These are phyloP conservation scores for Lactarius indigo DNA, from an alignment of 768 basidiomycete genomes.

Conservation along the genomic window DNA sequence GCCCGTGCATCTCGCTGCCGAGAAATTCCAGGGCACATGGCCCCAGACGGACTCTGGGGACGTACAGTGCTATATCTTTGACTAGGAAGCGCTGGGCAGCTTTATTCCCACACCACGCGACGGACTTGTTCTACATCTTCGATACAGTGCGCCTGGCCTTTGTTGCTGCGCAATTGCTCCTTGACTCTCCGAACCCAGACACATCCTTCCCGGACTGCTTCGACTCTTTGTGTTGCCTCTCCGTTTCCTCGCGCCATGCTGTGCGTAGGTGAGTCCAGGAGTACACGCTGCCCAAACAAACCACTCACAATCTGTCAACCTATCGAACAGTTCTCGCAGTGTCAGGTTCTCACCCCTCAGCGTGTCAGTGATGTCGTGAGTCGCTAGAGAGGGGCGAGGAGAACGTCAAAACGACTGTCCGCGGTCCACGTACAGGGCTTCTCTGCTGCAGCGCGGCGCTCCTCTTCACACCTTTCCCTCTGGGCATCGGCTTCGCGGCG, in stretches of 20 bases:
- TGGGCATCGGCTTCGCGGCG: conserved; percentile 55
- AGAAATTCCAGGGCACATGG: too few species aligned
- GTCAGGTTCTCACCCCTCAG: conserved; percentile 57
- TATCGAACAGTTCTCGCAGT: conserved; percentile 51
- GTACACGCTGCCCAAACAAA: not conserved
- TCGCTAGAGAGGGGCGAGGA: conserved; percentile 37
- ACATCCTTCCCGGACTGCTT: too few species aligned
- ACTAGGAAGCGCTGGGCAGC: too few species aligned
- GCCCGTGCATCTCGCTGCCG: too few species aligned
- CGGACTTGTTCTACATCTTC: too few species aligned
- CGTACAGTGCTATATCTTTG: too few species aligned
- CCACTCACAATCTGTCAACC: conserved; percentile 55
- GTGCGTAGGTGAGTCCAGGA: conserved; percentile 8
- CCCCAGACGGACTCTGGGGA: too few species aligned
- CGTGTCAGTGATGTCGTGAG: conserved; percentile 59
- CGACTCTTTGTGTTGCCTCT: conserved; percentile 61
- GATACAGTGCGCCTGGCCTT: too few species aligned
- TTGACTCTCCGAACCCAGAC: too few species aligned
- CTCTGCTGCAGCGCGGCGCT: conserved; percentile 45
- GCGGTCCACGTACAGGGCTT: conserved; percentile 50
- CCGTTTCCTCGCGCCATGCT: conserved; percentile 70
- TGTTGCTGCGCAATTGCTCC: too few species aligned
- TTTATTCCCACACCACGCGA: too few species aligned
- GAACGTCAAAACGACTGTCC: not conserved
- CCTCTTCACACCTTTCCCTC: conserved; percentile 49